phyloP scores from a whole-genome alignment of 768 basidiomycete species.

The Tephrocybe sp. region DNA sequence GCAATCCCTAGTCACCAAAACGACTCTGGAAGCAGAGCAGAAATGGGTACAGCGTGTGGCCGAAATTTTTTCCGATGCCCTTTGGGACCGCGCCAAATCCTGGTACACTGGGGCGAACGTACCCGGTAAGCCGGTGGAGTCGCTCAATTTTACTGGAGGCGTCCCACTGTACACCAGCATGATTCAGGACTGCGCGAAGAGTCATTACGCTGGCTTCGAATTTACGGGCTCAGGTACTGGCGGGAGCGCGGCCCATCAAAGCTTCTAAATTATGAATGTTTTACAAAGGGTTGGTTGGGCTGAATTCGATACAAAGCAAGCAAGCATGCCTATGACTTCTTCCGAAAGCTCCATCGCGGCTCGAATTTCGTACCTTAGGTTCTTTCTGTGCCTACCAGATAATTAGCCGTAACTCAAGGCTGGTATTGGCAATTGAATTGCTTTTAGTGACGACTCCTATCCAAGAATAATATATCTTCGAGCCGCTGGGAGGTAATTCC shows the following conservation, averaged over 20 bases:
- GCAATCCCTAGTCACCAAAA: too few relatives aligned
- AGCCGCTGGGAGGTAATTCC: too few relatives aligned
- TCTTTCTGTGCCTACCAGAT: neutral
- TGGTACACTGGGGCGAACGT: constrained; percentile 27
- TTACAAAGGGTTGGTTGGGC: neutral
- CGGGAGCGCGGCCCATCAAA: neutral
- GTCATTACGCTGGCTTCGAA: constrained; percentile 17
- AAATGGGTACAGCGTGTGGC: constrained; percentile 13
- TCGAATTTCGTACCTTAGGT: neutral
- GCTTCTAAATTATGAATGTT: constrained; percentile 5
- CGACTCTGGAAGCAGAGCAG: constrained; percentile 12
- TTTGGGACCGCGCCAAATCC: constrained; percentile 21
- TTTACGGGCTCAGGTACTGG: neutral
- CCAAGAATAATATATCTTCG: too few relatives aligned
- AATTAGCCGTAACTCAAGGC: too few relatives aligned
- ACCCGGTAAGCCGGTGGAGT: constrained; percentile 21
- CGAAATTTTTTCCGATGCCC: constrained; percentile 10
- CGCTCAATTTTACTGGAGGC: constrained; percentile 24
- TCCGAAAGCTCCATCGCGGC: too few relatives aligned
- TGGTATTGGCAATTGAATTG: too few relatives aligned
- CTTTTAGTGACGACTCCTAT: too few relatives aligned
- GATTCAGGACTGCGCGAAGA: constrained; percentile 16
- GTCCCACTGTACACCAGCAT: constrained; percentile 17
- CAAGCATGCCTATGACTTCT: neutral
- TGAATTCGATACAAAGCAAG: neutral